Percentiles rank a stretch among this genome's conserved stretches.
Conservation (phyloP, 768 basidiomycete genomes). For the Kwoniella newhampshirensis region DNA sequence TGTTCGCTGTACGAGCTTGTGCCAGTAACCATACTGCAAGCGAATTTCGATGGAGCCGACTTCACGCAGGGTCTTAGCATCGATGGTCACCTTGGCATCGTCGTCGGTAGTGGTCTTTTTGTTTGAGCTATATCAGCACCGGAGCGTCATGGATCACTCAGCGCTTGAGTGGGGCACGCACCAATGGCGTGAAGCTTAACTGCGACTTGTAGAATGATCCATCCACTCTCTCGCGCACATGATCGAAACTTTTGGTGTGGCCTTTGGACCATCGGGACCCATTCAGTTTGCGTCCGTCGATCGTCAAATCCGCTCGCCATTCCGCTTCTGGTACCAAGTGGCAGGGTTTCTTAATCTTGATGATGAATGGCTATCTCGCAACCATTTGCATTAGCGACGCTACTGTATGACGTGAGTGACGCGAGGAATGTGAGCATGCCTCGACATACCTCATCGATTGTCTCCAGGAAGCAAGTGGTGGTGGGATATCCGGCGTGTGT, state of each 20-base stretch:
- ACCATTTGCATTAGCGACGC: not conserved
- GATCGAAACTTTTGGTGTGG: not conserved
- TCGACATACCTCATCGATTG: conserved; percentile 12
- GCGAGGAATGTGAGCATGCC: too few relatives aligned
- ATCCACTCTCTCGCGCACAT: not conserved
- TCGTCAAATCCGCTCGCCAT: not conserved
- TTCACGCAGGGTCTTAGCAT: not conserved
- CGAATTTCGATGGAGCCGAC: conserved; percentile 11
- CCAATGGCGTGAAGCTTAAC: conserved; percentile 11
- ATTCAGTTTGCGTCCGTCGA: not conserved
- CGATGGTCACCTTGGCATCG: not conserved
- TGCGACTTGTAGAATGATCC: not conserved
- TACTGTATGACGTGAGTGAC: not conserved
- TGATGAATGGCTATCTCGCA: not conserved
- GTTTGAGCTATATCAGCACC: not conserved
- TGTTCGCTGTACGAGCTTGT: not conserved
- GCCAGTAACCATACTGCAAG: not conserved
- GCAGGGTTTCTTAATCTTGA: not conserved
- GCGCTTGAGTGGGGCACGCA: not conserved
- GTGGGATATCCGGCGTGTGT: not conserved
- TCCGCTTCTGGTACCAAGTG: not conserved
- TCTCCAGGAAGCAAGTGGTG: conserved; percentile 14
- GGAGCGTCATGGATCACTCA: not conserved
- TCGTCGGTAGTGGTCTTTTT: conserved; percentile 9
- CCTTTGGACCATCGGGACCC: not conserved